Conservation (phyloP, 805 yeast species). For the Zygoascus tannicola region DNA sequence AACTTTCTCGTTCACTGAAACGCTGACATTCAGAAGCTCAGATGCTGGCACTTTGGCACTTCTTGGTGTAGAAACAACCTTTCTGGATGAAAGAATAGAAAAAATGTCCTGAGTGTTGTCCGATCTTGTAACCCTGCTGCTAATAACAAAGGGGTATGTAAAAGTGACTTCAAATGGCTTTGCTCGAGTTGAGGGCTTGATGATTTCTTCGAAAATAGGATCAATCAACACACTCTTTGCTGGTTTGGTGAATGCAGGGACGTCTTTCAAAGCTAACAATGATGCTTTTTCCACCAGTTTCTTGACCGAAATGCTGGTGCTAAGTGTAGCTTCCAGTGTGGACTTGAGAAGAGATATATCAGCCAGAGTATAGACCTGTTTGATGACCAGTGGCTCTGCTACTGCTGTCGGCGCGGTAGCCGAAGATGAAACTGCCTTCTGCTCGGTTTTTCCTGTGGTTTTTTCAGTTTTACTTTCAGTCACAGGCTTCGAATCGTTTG, state of each 20-base stretch:
- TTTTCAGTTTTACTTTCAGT: conserved; percentile 8
- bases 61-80: conserved; percentile 6
- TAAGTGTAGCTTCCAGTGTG: conserved; percentile 19
- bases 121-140: conserved; percentile 8
- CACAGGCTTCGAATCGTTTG: conserved; percentile 17
- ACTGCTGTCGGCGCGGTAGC: neutral
- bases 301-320: conserved; percentile 24
- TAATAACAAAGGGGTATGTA: conserved; percentile 22
- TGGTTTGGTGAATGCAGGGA: conserved; percentile 22
- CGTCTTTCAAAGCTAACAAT: conserved; percentile 31
- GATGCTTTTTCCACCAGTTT: conserved; percentile 38
- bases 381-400: conserved; percentile 12
- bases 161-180: conserved; percentile 35
- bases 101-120: conserved; percentile 18
- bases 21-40: conserved; percentile 18
- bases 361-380: conserved; percentile 10
- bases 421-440: conserved; percentile 5
- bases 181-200: conserved; percentile 34
- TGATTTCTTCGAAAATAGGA: conserved; percentile 49
- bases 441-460: neutral
- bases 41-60: conserved; percentile 16
- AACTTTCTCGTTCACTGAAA: conserved; percentile 29
- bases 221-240: conserved; percentile 39
- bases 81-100: conserved; percentile 23
- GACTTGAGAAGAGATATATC: conserved; percentile 15